Evolutionary conservation across 768 basidiomycete genomes (phyloP).

Genomic region (Panaeolus papilionaceus): DNA sequence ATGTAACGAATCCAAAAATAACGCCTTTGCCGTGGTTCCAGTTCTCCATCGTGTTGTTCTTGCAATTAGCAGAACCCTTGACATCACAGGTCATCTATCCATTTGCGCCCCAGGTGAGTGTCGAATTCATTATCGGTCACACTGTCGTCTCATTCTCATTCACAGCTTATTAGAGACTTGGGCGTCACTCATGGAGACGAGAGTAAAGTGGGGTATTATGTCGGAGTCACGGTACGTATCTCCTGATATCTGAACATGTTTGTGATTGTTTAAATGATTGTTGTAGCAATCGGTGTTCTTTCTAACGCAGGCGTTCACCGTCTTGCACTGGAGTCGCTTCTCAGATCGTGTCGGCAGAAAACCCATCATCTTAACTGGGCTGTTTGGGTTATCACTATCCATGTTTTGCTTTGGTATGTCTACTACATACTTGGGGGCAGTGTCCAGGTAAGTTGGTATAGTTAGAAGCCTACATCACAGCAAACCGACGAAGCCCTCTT

Average conservation of each 20-base stretch:
- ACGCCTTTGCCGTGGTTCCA: constrained; percentile 76
- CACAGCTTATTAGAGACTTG: constrained; percentile 63
- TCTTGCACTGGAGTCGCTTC: constrained; percentile 29
- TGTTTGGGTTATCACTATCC: constrained; percentile 65
- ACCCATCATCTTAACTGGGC: constrained; percentile 70
- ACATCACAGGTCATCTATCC: constrained; percentile 78
- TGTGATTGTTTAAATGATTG: too few species aligned
- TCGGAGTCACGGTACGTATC: constrained; percentile 63
- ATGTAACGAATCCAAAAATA: constrained; percentile 34
- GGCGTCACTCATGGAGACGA: constrained; percentile 75
- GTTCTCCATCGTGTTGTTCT: constrained; percentile 66
- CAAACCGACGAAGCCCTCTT: background rate
- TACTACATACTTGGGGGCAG: constrained; percentile 65
- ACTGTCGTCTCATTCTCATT: constrained; percentile 2
- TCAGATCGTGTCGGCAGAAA: constrained; percentile 77
- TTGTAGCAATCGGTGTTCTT: constrained; percentile 78
- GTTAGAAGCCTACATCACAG: background rate
- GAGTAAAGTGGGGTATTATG: constrained; percentile 74
- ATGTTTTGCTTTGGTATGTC: constrained; percentile 80
- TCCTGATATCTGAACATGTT: background rate
- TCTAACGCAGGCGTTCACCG: constrained; percentile 71
- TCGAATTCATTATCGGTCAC: too few species aligned
- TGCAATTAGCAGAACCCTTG: constrained; percentile 79
- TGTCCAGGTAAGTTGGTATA: constrained; percentile 45
- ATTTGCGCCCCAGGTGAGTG: constrained; percentile 68